phyloP scores from a whole-genome alignment of 225 moss, liverwort and hornwort species.

The Straminergon stramineum region DNA sequence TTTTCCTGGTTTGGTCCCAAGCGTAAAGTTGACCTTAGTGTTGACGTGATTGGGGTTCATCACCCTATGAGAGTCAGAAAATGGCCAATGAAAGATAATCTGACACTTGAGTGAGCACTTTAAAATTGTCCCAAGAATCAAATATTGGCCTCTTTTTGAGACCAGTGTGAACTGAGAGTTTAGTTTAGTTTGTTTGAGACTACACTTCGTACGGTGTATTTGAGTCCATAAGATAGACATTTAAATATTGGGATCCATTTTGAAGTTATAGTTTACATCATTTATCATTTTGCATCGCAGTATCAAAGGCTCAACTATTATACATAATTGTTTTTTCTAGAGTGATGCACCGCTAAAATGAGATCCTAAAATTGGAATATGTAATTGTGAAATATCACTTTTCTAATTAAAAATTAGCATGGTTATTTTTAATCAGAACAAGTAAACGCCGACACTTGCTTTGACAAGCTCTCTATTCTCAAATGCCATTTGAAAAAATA shows the following conservation, averaged over 20 bases:
- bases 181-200: not conserved
- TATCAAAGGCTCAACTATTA: not conserved
- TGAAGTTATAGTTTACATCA: not conserved
- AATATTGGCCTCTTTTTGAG: not conserved
- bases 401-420: not conserved
- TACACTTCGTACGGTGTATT: not conserved
- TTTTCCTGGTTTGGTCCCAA: not conserved
- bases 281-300: accelerated
- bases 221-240: not conserved
- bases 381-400: too few relatives aligned
- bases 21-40: not conserved
- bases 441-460: too few relatives aligned
- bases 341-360: not conserved
- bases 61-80: too few relatives aligned
- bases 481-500: not conserved
- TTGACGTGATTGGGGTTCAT: not conserved
- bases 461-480: not conserved
- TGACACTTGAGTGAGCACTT: not conserved
- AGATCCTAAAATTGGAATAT: not conserved
- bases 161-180: not conserved
- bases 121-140: not conserved
- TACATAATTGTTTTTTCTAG: not conserved
- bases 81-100: not conserved
- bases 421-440: not conserved
- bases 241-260: not conserved